Evolutionary conservation across 805 yeast genomes (phyloP).

Genomic region (Wickerhamiella lipophila): DNA sequence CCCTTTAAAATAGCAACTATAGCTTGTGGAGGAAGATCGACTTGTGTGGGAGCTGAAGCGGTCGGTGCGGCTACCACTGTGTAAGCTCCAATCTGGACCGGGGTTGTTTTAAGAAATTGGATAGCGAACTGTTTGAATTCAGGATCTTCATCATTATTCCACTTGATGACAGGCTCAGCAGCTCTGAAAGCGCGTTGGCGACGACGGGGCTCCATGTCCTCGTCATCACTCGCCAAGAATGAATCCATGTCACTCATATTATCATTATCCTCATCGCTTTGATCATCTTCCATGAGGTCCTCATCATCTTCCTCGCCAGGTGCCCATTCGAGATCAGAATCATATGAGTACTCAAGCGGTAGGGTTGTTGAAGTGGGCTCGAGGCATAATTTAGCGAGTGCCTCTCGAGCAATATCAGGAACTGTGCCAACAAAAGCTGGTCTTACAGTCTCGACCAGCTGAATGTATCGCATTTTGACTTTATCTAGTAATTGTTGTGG

Average conservation of each 20-base stretch:
- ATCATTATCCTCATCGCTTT: conserved; percentile 3
- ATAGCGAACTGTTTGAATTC: conserved; percentile 2
- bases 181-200: not conserved
- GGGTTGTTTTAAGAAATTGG: not conserved
- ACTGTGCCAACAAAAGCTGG: conserved; percentile 6
- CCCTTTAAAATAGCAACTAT: not conserved
- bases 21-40: not conserved
- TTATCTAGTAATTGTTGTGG: not conserved
- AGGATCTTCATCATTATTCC: not conserved
- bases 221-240: conserved; percentile 7
- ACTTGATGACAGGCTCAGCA: not conserved
- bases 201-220: not conserved
- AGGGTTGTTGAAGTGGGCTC: not conserved
- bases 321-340: conserved; percentile 7
- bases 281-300: conserved; percentile 5
- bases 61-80: not conserved
- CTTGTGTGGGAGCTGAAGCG: not conserved
- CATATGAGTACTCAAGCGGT: conserved; percentile 3
- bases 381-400: not conserved
- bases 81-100: not conserved
- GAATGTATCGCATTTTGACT: not conserved
- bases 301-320: conserved; percentile 11
- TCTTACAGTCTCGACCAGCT: not conserved
- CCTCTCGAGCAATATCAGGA: not conserved
- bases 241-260: conserved; percentile 2